Conservation (phyloP, 2,329 filamentous ascomycete genomes). For the Phialophora chinensis region DNA sequence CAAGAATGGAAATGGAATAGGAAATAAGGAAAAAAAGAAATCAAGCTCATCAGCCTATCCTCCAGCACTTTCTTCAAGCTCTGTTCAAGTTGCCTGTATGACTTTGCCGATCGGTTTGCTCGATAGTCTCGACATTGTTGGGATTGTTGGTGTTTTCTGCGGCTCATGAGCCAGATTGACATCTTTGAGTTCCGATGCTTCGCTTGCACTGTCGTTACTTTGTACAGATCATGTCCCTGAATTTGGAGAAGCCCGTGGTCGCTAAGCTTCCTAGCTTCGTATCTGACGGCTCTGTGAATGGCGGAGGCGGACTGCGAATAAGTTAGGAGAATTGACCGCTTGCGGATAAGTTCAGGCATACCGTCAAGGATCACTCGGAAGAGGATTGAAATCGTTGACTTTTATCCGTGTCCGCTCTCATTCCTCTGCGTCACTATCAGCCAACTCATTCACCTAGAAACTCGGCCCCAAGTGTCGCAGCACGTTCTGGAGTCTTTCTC, state of each 20-base stretch:
- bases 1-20: not conserved
- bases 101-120: not conserved
- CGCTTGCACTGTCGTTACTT: not conserved
- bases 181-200: not conserved
- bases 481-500: conserved; percentile 23
- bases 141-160: not conserved
- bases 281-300: not conserved
- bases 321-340: not conserved
- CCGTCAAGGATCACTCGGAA: not conserved
- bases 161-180: not conserved
- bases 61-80: not conserved
- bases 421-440: not conserved
- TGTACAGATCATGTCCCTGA: conserved; percentile 1
- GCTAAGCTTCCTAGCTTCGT: not conserved
- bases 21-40: not conserved
- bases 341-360: not conserved
- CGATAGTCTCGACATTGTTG: not conserved
- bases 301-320: not conserved
- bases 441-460: conserved; percentile 11
- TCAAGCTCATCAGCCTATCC: not conserved
- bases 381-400: not conserved
- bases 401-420: not conserved
- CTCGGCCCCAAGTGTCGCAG: conserved; percentile 23
- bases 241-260: not conserved
- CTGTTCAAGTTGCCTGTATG: not conserved